A percentile compares a stretch with the other conserved stretches of the same genome.
phyloP scores from a whole-genome alignment of 2,329 filamentous ascomycete species.

The Colletotrichum nymphaeae region DNA sequence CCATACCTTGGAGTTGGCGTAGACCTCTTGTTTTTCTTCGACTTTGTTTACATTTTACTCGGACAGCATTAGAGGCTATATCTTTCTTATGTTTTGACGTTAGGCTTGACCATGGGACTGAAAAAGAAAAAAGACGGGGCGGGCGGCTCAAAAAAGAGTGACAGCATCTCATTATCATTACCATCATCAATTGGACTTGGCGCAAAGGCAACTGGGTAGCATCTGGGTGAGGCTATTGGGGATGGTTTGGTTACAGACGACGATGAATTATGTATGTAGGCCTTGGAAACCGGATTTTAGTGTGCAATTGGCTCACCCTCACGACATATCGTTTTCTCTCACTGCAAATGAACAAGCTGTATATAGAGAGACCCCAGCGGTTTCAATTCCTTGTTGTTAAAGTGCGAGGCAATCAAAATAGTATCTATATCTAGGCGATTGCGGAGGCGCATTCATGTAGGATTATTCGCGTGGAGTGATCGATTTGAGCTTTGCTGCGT shows the following conservation, averaged over 20 bases:
- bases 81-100: not conserved
- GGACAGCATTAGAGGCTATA: not conserved
- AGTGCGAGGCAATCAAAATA: slow-evolving; percentile 5
- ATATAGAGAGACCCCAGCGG: slow-evolving; percentile 7
- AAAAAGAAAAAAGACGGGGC: slow-evolving; percentile 30
- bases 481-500: not conserved
- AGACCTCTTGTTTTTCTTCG: not conserved
- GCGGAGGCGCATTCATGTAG: not conserved
- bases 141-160: slow-evolving; percentile 28
- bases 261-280: slow-evolving; percentile 14
- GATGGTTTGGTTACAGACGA: slow-evolving; percentile 18
- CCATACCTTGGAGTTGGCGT: slow-evolving; percentile 26
- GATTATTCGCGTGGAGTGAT: not conserved
- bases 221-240: slow-evolving; percentile 20
- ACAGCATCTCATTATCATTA: slow-evolving; percentile 28
- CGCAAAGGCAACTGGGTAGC: slow-evolving; percentile 24
- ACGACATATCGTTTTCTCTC: not conserved
- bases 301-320: not conserved
- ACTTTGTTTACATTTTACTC: not conserved
- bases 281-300: not conserved
- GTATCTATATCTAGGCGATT: not conserved
- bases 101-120: slow-evolving; percentile 1
- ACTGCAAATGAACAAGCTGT: slow-evolving; percentile 1
- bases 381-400: slow-evolving; percentile 10
- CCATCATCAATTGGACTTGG: slow-evolving; percentile 17